phyloP scores from a whole-genome alignment of 495 filamentous ascomycete genomes.

The Hypoxylon perforatum region DNA sequence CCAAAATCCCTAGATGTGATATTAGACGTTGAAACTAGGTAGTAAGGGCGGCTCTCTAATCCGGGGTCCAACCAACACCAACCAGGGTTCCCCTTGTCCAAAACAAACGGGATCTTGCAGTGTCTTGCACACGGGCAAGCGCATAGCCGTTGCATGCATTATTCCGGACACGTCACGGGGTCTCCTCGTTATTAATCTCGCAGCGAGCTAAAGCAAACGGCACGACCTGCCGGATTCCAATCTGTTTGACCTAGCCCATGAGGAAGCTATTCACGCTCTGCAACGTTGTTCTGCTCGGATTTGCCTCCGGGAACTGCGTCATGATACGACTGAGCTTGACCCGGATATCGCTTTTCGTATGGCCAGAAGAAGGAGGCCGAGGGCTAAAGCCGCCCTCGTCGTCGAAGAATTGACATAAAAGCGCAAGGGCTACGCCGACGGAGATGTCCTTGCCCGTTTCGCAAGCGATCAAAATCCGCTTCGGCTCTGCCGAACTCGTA shows the following conservation, averaged over 20 bases:
- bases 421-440: conserved; percentile 61
- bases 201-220: no score
- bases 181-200: no score
- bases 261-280: conserved; percentile 90
- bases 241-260: conserved; percentile 63
- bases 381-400: conserved; percentile 43
- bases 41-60: no score
- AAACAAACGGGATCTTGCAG: no score
- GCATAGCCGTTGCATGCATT: no score
- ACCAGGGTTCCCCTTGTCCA: no score
- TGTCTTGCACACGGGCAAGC: no score
- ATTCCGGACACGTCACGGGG: no score
- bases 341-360: conserved; percentile 81
- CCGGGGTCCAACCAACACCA: no score
- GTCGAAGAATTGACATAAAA: conserved; percentile 57
- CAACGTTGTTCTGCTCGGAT: conserved; percentile 82
- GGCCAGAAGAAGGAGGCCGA: conserved; percentile 42
- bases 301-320: conserved; percentile 75
- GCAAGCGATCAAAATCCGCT: conserved; percentile 50
- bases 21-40: no score
- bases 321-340: conserved; percentile 82
- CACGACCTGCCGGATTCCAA: no score
- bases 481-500: conserved; percentile 3
- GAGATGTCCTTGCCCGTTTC: conserved; percentile 57
- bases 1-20: no score